Base-by-base conservation (phyloP, 169 alveolate species). In the Eimeria sp. region DNA sequence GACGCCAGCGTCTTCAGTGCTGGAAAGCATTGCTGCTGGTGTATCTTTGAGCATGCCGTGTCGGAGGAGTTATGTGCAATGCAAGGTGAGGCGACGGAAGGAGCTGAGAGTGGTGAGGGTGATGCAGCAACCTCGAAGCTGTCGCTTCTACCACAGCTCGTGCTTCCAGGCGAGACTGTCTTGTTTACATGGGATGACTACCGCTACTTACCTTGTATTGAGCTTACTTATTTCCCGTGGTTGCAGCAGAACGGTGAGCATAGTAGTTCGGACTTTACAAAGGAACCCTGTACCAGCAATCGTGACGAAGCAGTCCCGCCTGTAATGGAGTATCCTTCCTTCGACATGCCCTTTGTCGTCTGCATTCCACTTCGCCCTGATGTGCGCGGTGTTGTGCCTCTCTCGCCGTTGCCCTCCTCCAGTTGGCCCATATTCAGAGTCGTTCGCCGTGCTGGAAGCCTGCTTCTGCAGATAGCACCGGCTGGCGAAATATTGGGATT, bases 121-220 rank as follows among this genome's bases (percentile, higher is more conserved):
- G 82, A 51, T 51, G 58, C 47, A 25, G 76, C 65, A 30, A 92
- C 93, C 47, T 67, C 73, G 43, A 45, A 20, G 47, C 11, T 27
- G 70, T 73, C 93, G 76, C 88, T 91, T 43, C 87, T 70, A 10
- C 96, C 96, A 13, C 75, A 78, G 43, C 96, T 93, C 9, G 93
- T 93, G n/a, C 87, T 72, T 20, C 96, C 96, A 18, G 96, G 90
- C 13, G 96, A 93, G 78, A 87, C 76, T n/a, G 88, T 65, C n/a
- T 51, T 93, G 18, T 49, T 93, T 47, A 80, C 93, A 13, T 93
- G 96, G 96, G 96, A 93, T 57, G 96, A 93, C 47, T 82, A 72
- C 65, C 92, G 96, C 43, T 49, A 88, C 82, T 78, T 47, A 22
- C 87, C 92, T 9, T 80, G 93, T 58, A 58, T 93, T 18, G 96